phyloP scores from a whole-genome alignment of 495 filamentous ascomycete genomes.

The Aspergillus leporis region DNA sequence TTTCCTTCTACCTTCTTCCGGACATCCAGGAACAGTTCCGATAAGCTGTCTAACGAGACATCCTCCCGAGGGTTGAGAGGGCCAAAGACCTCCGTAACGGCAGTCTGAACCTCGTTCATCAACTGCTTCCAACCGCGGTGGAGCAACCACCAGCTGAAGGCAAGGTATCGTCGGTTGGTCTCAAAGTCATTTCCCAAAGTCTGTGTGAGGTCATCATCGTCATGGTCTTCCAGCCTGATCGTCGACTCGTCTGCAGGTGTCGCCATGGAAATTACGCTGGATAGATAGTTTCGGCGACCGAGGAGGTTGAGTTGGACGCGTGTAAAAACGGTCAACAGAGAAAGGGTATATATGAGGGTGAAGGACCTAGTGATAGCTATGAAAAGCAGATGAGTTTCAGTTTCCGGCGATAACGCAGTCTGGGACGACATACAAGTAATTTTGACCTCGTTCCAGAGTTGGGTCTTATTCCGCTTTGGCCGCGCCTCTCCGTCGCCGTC shows the following conservation, averaged over 20 bases:
- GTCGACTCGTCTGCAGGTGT: constrained; percentile 59
- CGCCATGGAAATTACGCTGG: constrained; percentile 87
- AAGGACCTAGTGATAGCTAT: constrained; percentile 86
- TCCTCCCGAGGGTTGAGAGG: constrained; percentile 84
- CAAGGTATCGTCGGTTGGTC: constrained; percentile 89
- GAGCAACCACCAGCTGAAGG: constrained; percentile 97
- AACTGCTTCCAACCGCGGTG: constrained; percentile 85
- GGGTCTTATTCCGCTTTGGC: constrained; percentile 77
- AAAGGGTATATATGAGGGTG: constrained; percentile 87
- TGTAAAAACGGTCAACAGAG: constrained; percentile 87
- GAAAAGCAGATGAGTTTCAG: constrained; percentile 3
- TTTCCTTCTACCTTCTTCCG: constrained; percentile 81
- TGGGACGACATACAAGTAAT: constrained; percentile 71
- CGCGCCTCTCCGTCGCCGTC: constrained; percentile 41
- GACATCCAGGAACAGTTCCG: constrained; percentile 73
- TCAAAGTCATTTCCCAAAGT: constrained; percentile 89
- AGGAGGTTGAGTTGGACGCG: constrained; percentile 97
- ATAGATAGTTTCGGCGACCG: constrained; percentile 90
- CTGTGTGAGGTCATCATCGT: constrained; percentile 74
- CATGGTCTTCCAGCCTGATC: constrained; percentile 86
- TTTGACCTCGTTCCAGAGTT: constrained; percentile 97
- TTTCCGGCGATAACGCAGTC: neutral
- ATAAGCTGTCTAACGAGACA: constrained; percentile 74
- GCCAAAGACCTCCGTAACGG: constrained; percentile 85
- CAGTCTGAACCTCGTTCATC: constrained; percentile 71